These are phyloP conservation scores for Podaxis sp. DNA, from an alignment of 768 basidiomycete genomes.

Conservation along the genomic window DNA sequence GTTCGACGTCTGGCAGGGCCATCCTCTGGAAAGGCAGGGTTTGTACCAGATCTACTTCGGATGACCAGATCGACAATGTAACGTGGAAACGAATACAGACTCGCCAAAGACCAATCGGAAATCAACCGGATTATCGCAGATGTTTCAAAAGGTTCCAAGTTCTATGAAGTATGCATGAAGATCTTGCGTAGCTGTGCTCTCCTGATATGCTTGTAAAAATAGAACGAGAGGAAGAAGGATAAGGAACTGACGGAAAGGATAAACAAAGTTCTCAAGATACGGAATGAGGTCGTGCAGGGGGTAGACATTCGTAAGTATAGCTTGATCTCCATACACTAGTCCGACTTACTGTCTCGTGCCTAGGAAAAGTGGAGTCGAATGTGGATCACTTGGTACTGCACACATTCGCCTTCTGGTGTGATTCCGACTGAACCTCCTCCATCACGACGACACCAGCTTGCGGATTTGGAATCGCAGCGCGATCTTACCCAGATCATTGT, in stretches of 20 bases:
- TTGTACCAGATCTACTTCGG: slow-evolving; percentile 20
- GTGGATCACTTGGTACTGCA: slow-evolving; percentile 62
- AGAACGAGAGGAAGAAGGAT: slow-evolving; percentile 92
- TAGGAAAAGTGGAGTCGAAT: slow-evolving; percentile 56
- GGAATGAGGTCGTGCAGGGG: slow-evolving; percentile 52
- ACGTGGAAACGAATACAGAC: slow-evolving; percentile 29
- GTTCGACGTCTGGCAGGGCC: slow-evolving; percentile 82
- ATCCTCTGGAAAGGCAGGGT: slow-evolving; percentile 88
- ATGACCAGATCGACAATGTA: not conserved
- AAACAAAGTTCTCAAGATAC: slow-evolving; percentile 56
- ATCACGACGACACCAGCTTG: slow-evolving; percentile 36
- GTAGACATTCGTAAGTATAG: slow-evolving; percentile 50
- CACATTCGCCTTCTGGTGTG: not conserved
- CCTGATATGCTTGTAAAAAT: slow-evolving; percentile 12
- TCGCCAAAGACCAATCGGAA: slow-evolving; percentile 75
- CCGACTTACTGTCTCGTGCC: slow-evolving; percentile 12
- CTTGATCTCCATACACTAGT: not conserved
- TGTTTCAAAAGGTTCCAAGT: slow-evolving; percentile 90
- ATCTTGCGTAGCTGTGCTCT: not conserved
- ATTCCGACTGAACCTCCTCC: not conserved
- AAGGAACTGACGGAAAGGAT: slow-evolving; percentile 79
- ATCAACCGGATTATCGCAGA: slow-evolving; percentile 89
- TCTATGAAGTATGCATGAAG: slow-evolving; percentile 62
- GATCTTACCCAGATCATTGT: slow-evolving; percentile 85
- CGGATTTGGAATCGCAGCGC: slow-evolving; percentile 66